Evolutionary conservation across 352 stramenopile genomes (phyloP), one percentile per base, ranked within the genome.

Genomic region (Pythium folliculosum): DNA sequence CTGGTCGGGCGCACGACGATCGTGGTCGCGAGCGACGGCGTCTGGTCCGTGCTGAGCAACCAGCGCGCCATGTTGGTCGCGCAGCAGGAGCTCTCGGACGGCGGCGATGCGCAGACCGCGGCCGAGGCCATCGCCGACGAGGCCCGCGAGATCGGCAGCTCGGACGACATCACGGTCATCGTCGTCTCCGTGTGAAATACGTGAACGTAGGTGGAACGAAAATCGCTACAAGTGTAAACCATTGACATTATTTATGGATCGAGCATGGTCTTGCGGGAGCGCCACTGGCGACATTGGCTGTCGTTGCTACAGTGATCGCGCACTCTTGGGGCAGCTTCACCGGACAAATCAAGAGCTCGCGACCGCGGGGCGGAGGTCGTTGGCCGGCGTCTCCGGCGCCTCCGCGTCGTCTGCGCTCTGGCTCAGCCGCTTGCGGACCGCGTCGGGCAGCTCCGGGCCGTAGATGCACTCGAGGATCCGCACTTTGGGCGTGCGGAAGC

Each of bases 1-100:
- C 57, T 75, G 12, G 55, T 88, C 19, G 75, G 75, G 16, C 75
- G 70, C 38, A 89, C 67, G 50, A 77, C 78, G 22, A 62, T 92
- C 21, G 63, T 94, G 13, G 72, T 94, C 9, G 86, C 86, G 25
- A 94, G 82, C 0, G 86, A 94, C 68, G 83, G 86, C 63, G 79
- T 94, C 35, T 94, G 86, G 84, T 74, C 73, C 38, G 86, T 88
- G 37, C 60, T 94, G 27, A 75, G 70, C 45, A 89, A 89, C 64
- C 68, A 89, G 48, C 76, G 82, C 47, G 77, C 76, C 5, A 89
- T 91, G 71, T 52, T 63, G 16, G 60, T 91, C 12, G 82, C 73
- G 45, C 71, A 77, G 8, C 67, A 78, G 19, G 76, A 80, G 48
- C 45, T 87, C 19, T 47, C 45, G 59, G 59, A 65, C 40, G 22